Percentiles rank a stretch among this genome's conserved stretches.
phyloP scores from a whole-genome alignment of 1,284 basidiomycete genomes.

The Ceratobasidium sp. region DNA sequence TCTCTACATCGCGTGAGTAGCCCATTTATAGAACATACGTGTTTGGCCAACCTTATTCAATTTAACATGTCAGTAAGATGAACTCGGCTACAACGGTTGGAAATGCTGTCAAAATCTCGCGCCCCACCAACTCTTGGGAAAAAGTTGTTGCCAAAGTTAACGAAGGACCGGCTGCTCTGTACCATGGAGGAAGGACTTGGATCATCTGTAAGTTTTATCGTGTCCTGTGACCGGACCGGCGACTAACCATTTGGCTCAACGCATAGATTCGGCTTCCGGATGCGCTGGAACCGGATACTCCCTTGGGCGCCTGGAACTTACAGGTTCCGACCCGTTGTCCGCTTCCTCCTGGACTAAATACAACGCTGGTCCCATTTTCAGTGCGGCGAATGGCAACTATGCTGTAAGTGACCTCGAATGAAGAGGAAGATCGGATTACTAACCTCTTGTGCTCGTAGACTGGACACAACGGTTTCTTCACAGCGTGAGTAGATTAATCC shows the following conservation, averaged over 20 bases:
- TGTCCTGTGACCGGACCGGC: background rate
- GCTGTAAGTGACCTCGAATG: background rate
- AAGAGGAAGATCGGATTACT: background rate
- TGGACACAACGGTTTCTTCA: conserved; percentile 46
- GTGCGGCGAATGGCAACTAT: conserved; percentile 41
- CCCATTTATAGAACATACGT: background rate
- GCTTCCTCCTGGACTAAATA: conserved; percentile 47
- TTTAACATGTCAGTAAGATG: conserved; percentile 45
- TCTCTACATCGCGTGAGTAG: conserved; percentile 49
- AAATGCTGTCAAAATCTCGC: conserved; percentile 50
- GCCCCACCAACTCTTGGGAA: conserved; percentile 46
- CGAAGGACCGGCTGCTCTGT: conserved; percentile 36
- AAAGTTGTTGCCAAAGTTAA: conserved; percentile 21
- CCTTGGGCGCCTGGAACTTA: conserved; percentile 47
- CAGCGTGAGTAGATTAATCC: conserved; percentile 21
- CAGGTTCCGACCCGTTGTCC: conserved; percentile 49
- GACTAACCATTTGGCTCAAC: background rate
- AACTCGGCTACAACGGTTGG: conserved; percentile 51
- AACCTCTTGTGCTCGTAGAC: background rate
- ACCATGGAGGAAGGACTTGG: conserved; percentile 36
- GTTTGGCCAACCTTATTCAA: background rate
- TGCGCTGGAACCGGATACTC: conserved; percentile 38
- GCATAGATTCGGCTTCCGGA: conserved; percentile 38
- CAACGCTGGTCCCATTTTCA: conserved; percentile 33
- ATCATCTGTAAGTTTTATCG: conserved; percentile 30